These are phyloP conservation scores for Geoglossum cookeanum DNA, from an alignment of 2,329 filamentous ascomycete species.

Conservation along the genomic window DNA sequence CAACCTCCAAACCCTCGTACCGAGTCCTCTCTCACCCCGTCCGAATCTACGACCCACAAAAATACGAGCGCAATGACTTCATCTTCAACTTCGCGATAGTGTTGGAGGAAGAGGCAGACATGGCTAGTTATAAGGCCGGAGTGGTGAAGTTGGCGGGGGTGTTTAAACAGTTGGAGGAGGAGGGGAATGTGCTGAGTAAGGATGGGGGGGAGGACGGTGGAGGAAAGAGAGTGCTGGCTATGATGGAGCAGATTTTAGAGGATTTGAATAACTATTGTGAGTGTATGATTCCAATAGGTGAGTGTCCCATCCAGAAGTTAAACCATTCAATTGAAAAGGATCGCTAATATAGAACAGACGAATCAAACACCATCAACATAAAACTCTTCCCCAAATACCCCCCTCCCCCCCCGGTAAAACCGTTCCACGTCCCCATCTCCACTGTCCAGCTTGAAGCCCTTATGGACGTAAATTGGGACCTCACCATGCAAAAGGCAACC, in stretches of 20 bases:
- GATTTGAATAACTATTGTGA: constrained; percentile 95
- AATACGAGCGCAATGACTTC: constrained; percentile 85
- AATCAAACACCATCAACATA: constrained; percentile 87
- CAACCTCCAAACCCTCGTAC: constrained; percentile 53
- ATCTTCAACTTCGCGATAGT: constrained; percentile 96
- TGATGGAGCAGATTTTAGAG: constrained; percentile 74
- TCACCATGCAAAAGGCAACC: constrained; percentile 29
- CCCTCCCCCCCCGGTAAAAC: constrained; percentile 56
- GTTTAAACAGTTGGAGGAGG: constrained; percentile 79
- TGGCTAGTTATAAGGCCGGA: constrained; percentile 63
- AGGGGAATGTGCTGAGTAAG: constrained; percentile 52
- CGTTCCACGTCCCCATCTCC: constrained; percentile 78
- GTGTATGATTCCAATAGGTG: constrained; percentile 93
- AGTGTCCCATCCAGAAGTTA: constrained; percentile 15
- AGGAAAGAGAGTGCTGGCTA: constrained; percentile 37
- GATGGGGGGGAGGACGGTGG: constrained; percentile 7
- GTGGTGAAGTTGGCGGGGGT: constrained; percentile 70
- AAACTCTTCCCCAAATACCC: constrained; percentile 78
- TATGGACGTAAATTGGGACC: constrained; percentile 35
- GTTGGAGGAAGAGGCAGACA: constrained; percentile 42
- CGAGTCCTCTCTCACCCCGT: constrained; percentile 77
- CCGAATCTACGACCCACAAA: constrained; percentile 53
- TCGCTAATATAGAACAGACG: constrained; percentile 36
- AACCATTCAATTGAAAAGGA: background rate
- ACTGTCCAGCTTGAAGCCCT: constrained; percentile 35